Evolutionary conservation across 208 protist species (phyloP).

Genomic region (Crithidia bombi): DNA sequence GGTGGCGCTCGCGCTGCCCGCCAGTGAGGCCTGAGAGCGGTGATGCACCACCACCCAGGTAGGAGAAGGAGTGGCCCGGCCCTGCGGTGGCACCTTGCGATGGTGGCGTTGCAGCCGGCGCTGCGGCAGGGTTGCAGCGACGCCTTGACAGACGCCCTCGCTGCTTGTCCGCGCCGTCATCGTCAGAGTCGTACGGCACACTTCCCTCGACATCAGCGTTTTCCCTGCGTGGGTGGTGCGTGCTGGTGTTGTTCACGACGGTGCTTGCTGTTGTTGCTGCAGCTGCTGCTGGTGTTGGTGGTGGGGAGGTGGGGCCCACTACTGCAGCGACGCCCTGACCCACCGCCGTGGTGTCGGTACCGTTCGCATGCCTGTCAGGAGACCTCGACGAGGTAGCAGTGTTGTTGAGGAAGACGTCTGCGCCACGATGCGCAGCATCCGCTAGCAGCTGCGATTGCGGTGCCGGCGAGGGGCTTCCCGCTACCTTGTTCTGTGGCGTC

Average conservation of each 20-base stretch:
- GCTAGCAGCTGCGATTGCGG: background rate
- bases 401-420: background rate
- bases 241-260: too few species aligned
- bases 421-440: background rate
- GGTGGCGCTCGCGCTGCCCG: conserved; percentile 1
- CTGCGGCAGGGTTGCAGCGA: conserved; percentile 10
- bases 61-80: background rate
- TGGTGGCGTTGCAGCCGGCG: background rate
- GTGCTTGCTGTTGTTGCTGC: background rate
- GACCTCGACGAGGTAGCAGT: background rate
- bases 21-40: background rate
- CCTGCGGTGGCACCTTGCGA: too few species aligned
- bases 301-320: background rate
- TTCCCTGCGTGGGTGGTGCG: too few species aligned
- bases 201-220: background rate
- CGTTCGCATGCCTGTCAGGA: background rate
- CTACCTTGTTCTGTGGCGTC: conserved; percentile 2
- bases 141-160: conserved; percentile 2
- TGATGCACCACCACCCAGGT: too few species aligned
- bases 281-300: background rate
- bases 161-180: background rate
- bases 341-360: background rate
- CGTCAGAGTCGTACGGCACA: background rate
- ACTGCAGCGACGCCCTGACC: background rate
- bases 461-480: background rate